Evolutionary conservation across 495 filamentous ascomycete genomes (phyloP).

Genomic region (Penicillium arizonense): DNA sequence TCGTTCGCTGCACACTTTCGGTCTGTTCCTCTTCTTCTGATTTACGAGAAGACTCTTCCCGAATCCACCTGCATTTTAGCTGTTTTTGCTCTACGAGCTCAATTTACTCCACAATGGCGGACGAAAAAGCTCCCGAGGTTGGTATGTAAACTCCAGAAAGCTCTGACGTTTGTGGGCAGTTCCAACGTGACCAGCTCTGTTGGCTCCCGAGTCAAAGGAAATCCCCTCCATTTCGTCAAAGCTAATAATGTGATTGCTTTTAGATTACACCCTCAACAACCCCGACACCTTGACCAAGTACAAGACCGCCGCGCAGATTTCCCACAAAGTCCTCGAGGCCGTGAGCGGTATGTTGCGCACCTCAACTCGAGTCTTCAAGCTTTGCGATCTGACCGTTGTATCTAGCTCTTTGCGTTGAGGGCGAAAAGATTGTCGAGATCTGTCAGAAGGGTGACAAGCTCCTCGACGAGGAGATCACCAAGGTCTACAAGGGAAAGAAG

Average conservation of each 20-base stretch:
- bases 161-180: conserved; percentile 43
- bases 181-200: conserved; percentile 14
- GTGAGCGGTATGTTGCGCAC: conserved; percentile 57
- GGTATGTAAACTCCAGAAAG: conserved; percentile 42
- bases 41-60: conserved; percentile 18
- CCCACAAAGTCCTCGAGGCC: conserved; percentile 87
- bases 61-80: conserved; percentile 13
- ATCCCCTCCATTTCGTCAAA: not conserved
- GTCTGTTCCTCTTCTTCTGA: conserved; percentile 26
- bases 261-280: conserved; percentile 94
- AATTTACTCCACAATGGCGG: conserved; percentile 42
- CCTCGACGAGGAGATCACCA: conserved; percentile 86
- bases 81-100: conserved; percentile 25
- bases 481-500: conserved; percentile 99
- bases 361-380: not conserved
- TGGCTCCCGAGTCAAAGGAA: not conserved
- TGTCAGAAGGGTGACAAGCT: conserved; percentile 96
- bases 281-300: conserved; percentile 98
- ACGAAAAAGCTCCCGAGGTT: conserved; percentile 42
- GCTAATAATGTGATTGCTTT: not conserved
- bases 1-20: conserved; percentile 33
- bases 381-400: conserved; percentile 20
- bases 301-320: conserved; percentile 92
- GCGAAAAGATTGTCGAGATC: conserved; percentile 85
- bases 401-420: conserved; percentile 74